Percentiles rank a stretch among this genome's conserved stretches.
phyloP scores from a whole-genome alignment of 805 yeast species.

The Komagataella mondaviorum region DNA sequence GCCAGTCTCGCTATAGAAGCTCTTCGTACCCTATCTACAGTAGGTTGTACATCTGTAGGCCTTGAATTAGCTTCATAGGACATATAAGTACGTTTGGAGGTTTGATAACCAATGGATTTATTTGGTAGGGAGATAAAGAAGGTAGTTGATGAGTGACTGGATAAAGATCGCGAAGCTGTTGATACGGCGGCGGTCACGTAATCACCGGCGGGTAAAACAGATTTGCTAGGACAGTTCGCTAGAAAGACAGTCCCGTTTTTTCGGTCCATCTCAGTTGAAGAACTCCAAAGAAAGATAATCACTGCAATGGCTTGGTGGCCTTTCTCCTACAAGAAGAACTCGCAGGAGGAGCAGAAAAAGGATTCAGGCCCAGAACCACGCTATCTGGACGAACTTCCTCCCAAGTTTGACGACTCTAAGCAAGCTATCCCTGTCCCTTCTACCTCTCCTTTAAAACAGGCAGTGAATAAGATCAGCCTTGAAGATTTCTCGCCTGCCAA shows the following conservation, averaged over 20 bases:
- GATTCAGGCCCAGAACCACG: conserved; percentile 9
- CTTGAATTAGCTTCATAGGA: neutral
- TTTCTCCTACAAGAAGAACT: neutral
- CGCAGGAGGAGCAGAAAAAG: neutral
- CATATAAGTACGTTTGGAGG: neutral
- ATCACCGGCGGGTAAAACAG: neutral
- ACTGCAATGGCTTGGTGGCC: neutral
- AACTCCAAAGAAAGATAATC: neutral
- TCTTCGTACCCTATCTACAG: conserved; percentile 6
- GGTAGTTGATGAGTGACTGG: neutral
- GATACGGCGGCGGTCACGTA: neutral
- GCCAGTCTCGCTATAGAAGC: conserved; percentile 20
- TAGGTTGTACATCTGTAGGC: conserved; percentile 4
- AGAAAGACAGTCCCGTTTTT: neutral
- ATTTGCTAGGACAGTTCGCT: neutral
- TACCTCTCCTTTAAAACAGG: conserved; percentile 20
- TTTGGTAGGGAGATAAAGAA: neutral
- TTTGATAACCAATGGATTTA: neutral
- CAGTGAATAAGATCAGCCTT: conserved; percentile 25
- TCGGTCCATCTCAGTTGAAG: neutral
- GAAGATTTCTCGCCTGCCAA: conserved; percentile 40
- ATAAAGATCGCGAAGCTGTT: neutral
- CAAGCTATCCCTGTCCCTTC: conserved; percentile 8
- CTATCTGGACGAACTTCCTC: conserved; percentile 37
- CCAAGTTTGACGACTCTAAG: conserved; percentile 26